A percentile compares a stretch with the other conserved stretches of the same genome.
Conservation (phyloP, 345 rosid genomes). For the Trapa incisa region DNA sequence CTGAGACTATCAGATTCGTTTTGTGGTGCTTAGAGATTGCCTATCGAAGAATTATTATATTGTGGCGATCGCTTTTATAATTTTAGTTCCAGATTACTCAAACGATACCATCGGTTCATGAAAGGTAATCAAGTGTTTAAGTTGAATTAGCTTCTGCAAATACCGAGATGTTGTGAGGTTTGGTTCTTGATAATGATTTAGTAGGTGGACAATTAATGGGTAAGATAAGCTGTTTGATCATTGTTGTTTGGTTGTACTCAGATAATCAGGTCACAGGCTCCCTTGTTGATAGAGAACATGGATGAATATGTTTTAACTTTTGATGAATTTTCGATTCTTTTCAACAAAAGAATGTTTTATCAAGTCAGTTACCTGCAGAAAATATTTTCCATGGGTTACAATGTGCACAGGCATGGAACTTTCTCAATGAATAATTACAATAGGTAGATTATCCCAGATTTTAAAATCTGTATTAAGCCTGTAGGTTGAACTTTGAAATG, state of each 20-base stretch:
- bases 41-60: not conserved
- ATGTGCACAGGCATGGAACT: not conserved
- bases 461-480: not conserved
- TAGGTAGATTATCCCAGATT: not conserved
- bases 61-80: not conserved
- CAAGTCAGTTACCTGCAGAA: not conserved
- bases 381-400: not conserved
- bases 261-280: too few relatives aligned
- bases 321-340: too few relatives aligned
- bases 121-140: not conserved
- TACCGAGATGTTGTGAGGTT: too few relatives aligned
- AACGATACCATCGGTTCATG: not conserved
- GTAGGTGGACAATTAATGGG: too few relatives aligned
- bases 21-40: not conserved
- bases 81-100: not conserved
- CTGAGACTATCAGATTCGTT: not conserved
- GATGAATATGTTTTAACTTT: too few relatives aligned
- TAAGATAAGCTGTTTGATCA: too few relatives aligned
- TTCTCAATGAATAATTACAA: not conserved
- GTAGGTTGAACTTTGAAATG: not conserved
- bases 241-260: too few relatives aligned
- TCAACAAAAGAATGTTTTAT: not conserved
- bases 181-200: too few relatives aligned
- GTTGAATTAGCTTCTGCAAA: slow-evolving; percentile 1
- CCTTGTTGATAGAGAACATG: too few relatives aligned